Base-by-base conservation (phyloP, 139 green algal genomes). In the Tetratostichococcus sp. region DNA sequence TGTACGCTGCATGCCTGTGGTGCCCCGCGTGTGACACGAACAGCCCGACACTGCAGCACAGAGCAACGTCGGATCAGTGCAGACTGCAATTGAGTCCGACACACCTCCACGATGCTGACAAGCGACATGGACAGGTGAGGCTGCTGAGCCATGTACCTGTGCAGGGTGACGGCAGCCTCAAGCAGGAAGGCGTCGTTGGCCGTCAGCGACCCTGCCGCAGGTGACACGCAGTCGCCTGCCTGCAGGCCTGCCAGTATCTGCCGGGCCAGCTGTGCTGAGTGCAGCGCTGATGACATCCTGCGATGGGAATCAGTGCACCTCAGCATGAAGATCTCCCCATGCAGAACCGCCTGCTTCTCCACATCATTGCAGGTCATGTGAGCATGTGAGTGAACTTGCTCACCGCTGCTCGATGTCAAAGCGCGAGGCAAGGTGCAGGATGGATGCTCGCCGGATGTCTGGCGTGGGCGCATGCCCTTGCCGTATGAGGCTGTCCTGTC, bases 1-100 rank as follows among this genome's bases (percentile, higher is more conserved):
- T 33, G 72, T 85, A 85, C 14, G 80, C 72, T 1, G 72, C 72
- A 35, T 85, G 80, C 39, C 83, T 85, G 70, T 85, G 80, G 77
- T 83, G 74, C 28, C 76, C 72, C 25, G 79, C 79, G 72, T 85
- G 80, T 6, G 28, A 57, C 59, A 85, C 66, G 70, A 85, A 85
- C 30, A 85, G 80, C 39, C 80, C 80, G 19, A 85, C 80, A 19
- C 66, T 76, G 73, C n/a, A n/a, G n/a, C n/a, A n/a, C n/a, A n/a
- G n/a, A n/a, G n/a, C n/a, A n/a, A n/a, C n/a, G n/a, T n/a, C n/a
- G n/a, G n/a, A n/a, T n/a, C n/a, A n/a, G n/a, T n/a, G n/a, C n/a
- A n/a, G n/a, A n/a, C n/a, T n/a, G n/a, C n/a, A n/a, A n/a, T n/a
- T n/a, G n/a, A n/a, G n/a, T n/a, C n/a, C n/a, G n/a, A n/a, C n/a